phyloP scores from a whole-genome alignment of 371 early-diverging fungal species.

The Chytridium lagenaria region DNA sequence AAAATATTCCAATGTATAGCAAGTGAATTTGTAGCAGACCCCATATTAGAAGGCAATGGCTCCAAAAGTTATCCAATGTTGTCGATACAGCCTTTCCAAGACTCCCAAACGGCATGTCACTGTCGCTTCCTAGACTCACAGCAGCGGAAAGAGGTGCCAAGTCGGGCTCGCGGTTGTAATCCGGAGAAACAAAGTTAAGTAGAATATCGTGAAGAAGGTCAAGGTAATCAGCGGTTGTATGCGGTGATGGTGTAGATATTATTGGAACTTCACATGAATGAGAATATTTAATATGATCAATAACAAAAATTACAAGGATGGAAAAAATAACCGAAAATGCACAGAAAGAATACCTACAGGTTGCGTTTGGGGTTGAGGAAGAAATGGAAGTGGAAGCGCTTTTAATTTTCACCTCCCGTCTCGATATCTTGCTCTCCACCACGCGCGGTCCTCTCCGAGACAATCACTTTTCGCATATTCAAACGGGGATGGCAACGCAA shows the following conservation, averaged over 20 bases:
- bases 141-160: not conserved
- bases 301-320: no score
- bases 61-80: not conserved
- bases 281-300: no score
- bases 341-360: not conserved
- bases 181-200: no score
- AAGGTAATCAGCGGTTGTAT: slow-evolving; percentile 37
- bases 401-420: not conserved
- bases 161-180: not conserved
- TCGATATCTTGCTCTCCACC: not conserved
- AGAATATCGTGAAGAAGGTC: slow-evolving; percentile 54
- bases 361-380: not conserved
- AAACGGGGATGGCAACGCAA: slow-evolving; percentile 42
- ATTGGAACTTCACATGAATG: no score
- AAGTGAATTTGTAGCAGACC: not conserved
- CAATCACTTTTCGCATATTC: slow-evolving; percentile 39
- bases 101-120: not conserved
- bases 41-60: not conserved
- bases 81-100: not conserved
- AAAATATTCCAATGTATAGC: not conserved
- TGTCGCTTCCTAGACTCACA: not conserved
- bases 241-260: slow-evolving; percentile 1
- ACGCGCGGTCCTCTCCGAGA: slow-evolving; percentile 25
- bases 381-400: not conserved
- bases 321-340: not conserved